phyloP scores from a whole-genome alignment of 2,329 filamentous ascomycete species.

The Aspergillus sp. region DNA sequence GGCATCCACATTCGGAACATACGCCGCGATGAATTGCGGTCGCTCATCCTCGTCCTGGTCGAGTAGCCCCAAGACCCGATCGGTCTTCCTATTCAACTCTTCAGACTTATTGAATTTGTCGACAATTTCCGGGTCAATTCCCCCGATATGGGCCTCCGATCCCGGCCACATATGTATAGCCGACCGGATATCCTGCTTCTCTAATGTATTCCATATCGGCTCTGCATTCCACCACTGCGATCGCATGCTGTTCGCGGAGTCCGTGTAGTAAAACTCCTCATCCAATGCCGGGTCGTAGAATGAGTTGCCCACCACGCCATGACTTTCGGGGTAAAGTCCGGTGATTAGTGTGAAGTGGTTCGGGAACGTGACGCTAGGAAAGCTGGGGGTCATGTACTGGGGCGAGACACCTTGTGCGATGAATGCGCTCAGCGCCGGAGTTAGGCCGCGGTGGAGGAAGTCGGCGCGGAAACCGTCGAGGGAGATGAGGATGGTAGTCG shows the following conservation, averaged over 20 bases:
- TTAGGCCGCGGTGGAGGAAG: slow-evolving; percentile 76
- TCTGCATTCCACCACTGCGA: slow-evolving; percentile 93
- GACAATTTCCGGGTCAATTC: slow-evolving; percentile 68
- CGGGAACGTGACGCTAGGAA: slow-evolving; percentile 93
- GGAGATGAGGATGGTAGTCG: slow-evolving; percentile 88
- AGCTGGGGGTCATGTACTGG: slow-evolving; percentile 86
- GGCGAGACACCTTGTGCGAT: slow-evolving; percentile 80
- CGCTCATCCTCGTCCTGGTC: slow-evolving; percentile 71
- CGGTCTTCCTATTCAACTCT: slow-evolving; percentile 65
- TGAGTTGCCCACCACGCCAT: slow-evolving; percentile 86
- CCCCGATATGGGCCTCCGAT: slow-evolving; percentile 75
- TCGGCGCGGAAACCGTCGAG: slow-evolving; percentile 94
- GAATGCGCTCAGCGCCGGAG: slow-evolving; percentile 72
- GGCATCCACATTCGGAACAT: slow-evolving; percentile 85
- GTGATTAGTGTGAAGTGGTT: slow-evolving; percentile 94
- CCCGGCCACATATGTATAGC: slow-evolving; percentile 99
- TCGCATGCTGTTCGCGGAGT: slow-evolving; percentile 67
- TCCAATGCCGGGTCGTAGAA: slow-evolving; percentile 80
- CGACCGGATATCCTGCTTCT: slow-evolving; percentile 67
- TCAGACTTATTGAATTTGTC: slow-evolving; percentile 82
- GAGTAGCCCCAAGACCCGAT: slow-evolving; percentile 71
- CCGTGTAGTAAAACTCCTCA: slow-evolving; percentile 82
- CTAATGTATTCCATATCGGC: slow-evolving; percentile 88
- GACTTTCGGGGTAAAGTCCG: slow-evolving; percentile 83
- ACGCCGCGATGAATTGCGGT: slow-evolving; percentile 87